A percentile compares a stretch with the other conserved stretches of the same genome.
These are phyloP conservation scores for Pythium guiyangense DNA, from an alignment of 352 stramenopile species.

Conservation along the genomic window DNA sequence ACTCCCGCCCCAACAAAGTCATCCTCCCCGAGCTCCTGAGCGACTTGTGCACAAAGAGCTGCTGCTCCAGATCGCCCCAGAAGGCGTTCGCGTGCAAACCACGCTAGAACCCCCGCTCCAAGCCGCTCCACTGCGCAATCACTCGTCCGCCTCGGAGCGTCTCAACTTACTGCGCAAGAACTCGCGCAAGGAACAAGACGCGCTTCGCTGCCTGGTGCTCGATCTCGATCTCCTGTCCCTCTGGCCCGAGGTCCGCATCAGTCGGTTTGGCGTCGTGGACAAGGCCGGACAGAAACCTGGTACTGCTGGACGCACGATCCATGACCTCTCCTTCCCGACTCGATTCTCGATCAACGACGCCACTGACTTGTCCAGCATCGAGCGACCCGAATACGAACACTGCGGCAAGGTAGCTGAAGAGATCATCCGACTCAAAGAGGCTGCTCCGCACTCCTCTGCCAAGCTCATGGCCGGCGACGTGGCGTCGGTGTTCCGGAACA, in stretches of 20 bases:
- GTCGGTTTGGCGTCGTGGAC: not conserved
- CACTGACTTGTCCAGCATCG: too few relatives aligned
- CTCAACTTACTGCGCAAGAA: slow-evolving; percentile 19
- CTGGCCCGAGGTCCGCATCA: slow-evolving; percentile 6
- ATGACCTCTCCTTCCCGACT: slow-evolving; percentile 13
- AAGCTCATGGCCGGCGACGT: slow-evolving; percentile 13
- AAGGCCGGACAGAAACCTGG: not conserved
- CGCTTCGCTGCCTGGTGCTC: slow-evolving; percentile 12
- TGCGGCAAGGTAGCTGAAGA: slow-evolving; percentile 13
- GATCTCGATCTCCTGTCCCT: slow-evolving; percentile 17
- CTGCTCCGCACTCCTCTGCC: not conserved
- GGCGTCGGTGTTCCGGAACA: too few relatives aligned
- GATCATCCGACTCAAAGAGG: slow-evolving; percentile 3
- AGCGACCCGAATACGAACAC: slow-evolving; percentile 12
- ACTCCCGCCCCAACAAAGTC: slow-evolving; percentile 16
- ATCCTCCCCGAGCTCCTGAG: not conserved
- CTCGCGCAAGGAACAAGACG: slow-evolving; percentile 17
- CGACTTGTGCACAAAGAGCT: not conserved
- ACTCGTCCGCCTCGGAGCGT: slow-evolving; percentile 6
- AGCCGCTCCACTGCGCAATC: not conserved
- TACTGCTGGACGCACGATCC: slow-evolving; percentile 3
- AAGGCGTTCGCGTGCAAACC: slow-evolving; percentile 1
- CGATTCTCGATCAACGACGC: slow-evolving; percentile 14
- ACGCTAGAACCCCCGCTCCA: not conserved
- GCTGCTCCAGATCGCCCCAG: not conserved